Evolutionary conservation across 2,329 filamentous ascomycete genomes (phyloP).

Genomic region (Phoma sp.): DNA sequence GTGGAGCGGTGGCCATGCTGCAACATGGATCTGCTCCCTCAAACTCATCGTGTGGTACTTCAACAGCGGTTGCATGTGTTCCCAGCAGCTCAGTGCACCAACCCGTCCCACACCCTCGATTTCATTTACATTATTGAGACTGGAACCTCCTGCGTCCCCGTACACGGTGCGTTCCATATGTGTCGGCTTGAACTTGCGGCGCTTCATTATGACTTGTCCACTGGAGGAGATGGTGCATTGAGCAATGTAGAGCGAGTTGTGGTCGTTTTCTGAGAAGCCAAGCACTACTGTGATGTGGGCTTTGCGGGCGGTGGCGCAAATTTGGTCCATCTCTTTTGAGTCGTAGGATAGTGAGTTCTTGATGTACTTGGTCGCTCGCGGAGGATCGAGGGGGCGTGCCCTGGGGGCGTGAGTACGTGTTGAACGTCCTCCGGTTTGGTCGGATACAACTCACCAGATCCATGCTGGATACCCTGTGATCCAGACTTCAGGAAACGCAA

Average conservation of each 20-base stretch:
- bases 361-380: slow-evolving; percentile 52
- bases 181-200: slow-evolving; percentile 54
- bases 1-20: slow-evolving; percentile 52
- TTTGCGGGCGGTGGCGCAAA: slow-evolving; percentile 46
- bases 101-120: slow-evolving; percentile 39
- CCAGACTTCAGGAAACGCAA: slow-evolving; percentile 59
- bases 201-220: slow-evolving; percentile 47
- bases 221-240: slow-evolving; percentile 48
- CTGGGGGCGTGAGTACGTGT: slow-evolving; percentile 31
- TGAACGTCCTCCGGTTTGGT: background rate
- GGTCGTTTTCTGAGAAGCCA: slow-evolving; percentile 50
- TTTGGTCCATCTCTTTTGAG: slow-evolving; percentile 53
- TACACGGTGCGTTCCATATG: slow-evolving; percentile 56
- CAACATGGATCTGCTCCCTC: slow-evolving; percentile 51
- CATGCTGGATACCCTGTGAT: slow-evolving; percentile 56
- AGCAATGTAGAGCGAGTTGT: slow-evolving; percentile 51
- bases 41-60: slow-evolving; percentile 53
- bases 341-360: slow-evolving; percentile 53
- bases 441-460: slow-evolving; percentile 51
- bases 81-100: slow-evolving; percentile 50
- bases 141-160: slow-evolving; percentile 48
- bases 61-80: slow-evolving; percentile 53
- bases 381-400: slow-evolving; percentile 52
- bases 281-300: slow-evolving; percentile 48
- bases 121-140: slow-evolving; percentile 46